Base-by-base conservation (phyloP, 2,329 filamentous ascomycete species). In the Neurospora sp. region DNA sequence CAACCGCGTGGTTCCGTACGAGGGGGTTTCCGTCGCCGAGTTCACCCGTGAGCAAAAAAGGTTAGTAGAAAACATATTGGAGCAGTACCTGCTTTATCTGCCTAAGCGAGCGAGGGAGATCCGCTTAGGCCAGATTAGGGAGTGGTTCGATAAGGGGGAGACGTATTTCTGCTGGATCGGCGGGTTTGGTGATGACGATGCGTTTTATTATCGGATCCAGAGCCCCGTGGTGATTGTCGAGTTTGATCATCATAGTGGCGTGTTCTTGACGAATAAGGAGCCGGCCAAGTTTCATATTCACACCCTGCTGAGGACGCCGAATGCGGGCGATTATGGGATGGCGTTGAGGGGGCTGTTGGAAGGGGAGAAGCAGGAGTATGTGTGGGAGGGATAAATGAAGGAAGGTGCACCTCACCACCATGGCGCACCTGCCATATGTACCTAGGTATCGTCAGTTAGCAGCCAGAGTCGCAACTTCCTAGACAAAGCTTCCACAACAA, bases 151-250 rank as follows among this genome's bases (percentile, higher is more conserved):
- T 17, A 75, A 80, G n/a, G 28, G 28, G 28, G 90, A 93, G 82
- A 94, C 91, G 5, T 91, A 92, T 76, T 94, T 93, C 77, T 87
- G 86, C 77, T 95, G 92, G 91, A 93, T 94, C 69, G 92, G 92
- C 4, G 88, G 87, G 0, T 91, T 82, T 71, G 87, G 83, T 0
- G 83, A 91, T 68, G 79, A 86, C 0, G 91, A 93, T 77, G 82
- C 91, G 0, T 95, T 92, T 75, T 95, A 94, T 78, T 95, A 89
- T 75, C 85, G 92, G 0, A 85, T 95, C 3, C 91, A 95, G 79
- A 93, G 87, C 73, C 91, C 91, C 0, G 91, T 94, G 0, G 82
- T 93, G 0, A 81, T 94, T 1, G 82, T 90, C 68, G 92, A 95
- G 82, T 92, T 95, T 75, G 92, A 94, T 75, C 90, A 93, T 76